Base-by-base conservation (phyloP, 2,329 filamentous ascomycete genomes). In the Rasamsonia emersonii region DNA sequence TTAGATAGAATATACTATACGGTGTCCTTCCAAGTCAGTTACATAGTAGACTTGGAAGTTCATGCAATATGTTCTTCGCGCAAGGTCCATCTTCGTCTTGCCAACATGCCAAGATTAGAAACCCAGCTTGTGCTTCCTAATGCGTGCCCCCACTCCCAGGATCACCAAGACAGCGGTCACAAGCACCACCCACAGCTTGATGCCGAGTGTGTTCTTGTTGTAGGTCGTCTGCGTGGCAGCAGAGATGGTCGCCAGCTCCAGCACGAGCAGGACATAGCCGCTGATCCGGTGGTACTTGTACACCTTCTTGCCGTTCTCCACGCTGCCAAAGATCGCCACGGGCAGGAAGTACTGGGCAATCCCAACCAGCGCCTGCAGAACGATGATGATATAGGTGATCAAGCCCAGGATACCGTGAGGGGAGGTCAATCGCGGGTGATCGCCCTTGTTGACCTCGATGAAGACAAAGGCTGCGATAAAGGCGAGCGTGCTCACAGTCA, bases 261-360 rank as follows among this genome's bases (percentile, higher is more conserved):
- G 49, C 30, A 79, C 50, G 33, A 89, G 61, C 37, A 88, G 64
- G 5, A 76, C 43, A 53, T 98, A 96, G 2, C 89, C 91, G 14
- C 69, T 71, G 33, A 73, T 62, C 18, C 89, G 76, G 57, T 96
- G 91, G 49, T 88, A 94, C 61, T 93, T 95, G 70, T 89, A 96
- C 24, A 94, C 57, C 15, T 68, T 68, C 70, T 88, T 93, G 13
- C 86, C 89, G 3, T 77, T 77, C 16, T 84, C 78, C 41, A 80
- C 77, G 35, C 84, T 77, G 4, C 88, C 88, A 47, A 89, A 93
- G 1, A 93, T 48, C 9, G 38, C 26, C 1, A 53, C 51, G 0
- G 88, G 88, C 3, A 74, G 65, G 37, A 77, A 85, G 67, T 81
- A 95, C 63, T 91, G 84, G 18, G 84, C 82, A 41, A 93, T 74